A percentile compares a stretch with the other conserved stretches of the same genome.
These are phyloP conservation scores for Grosmannia serpens DNA, from an alignment of 2,329 filamentous ascomycete genomes.

Conservation along the genomic window DNA sequence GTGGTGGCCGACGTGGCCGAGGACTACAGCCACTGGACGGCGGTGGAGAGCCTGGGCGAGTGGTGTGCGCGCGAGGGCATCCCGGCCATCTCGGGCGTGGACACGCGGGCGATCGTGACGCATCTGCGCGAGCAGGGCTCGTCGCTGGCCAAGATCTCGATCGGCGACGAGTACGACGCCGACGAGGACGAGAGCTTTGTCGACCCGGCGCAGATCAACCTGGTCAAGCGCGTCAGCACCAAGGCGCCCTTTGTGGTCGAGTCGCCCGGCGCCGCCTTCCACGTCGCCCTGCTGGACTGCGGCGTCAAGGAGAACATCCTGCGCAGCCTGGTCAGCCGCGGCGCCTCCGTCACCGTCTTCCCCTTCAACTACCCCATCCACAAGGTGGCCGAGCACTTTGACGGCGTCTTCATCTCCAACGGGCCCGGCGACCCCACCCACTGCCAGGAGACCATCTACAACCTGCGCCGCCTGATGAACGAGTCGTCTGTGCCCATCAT, in stretches of 20 bases:
- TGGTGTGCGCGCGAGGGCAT: constrained; percentile 97
- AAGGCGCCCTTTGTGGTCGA: constrained; percentile 96
- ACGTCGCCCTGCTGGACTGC: constrained; percentile 92
- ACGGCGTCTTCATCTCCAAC: constrained; percentile 98
- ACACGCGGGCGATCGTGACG: constrained; percentile 94
- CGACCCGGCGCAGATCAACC: constrained; percentile 92
- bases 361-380: constrained; percentile 96
- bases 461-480: constrained; percentile 83
- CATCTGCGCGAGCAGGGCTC: constrained; percentile 93
- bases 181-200: constrained; percentile 95
- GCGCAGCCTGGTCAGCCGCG: constrained; percentile 81
- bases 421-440: constrained; percentile 96
- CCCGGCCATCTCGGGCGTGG: constrained; percentile 90
- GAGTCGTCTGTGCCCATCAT: constrained; percentile 85
- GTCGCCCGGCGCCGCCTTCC: constrained; percentile 69
- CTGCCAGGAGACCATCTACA: constrained; percentile 88
- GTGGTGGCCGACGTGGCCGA: constrained; percentile 91
- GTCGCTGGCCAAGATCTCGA: constrained; percentile 84
- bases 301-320: constrained; percentile 99
- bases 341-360: constrained; percentile 86
- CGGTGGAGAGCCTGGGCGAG: constrained; percentile 80
- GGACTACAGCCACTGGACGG: constrained; percentile 97
- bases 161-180: constrained; percentile 96
- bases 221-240: constrained; percentile 92
- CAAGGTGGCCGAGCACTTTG: constrained; percentile 95